Conservation (phyloP, 2,329 filamentous ascomycete species). For the Fusarium camptoceras region DNA sequence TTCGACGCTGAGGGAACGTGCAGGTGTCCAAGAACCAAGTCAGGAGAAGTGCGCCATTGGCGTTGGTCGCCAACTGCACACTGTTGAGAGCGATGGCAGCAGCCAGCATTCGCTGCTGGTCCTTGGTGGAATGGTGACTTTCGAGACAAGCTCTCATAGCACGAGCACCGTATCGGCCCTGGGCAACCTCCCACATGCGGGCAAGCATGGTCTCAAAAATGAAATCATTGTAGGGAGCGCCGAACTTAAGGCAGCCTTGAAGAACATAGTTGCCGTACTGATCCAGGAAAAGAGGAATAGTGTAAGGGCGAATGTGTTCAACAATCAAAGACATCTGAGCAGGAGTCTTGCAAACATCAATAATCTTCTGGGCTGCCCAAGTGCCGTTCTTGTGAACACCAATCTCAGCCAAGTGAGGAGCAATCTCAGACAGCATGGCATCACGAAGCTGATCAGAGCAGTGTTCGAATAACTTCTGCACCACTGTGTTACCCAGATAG, state of each 20-base stretch:
- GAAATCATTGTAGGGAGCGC: slow-evolving; percentile 89
- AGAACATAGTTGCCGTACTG: slow-evolving; percentile 99
- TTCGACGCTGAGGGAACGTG: slow-evolving; percentile 91
- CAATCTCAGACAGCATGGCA: slow-evolving; percentile 88
- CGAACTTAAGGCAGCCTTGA: slow-evolving; percentile 95
- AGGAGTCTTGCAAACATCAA: slow-evolving; percentile 90
- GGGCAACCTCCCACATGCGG: slow-evolving; percentile 91
- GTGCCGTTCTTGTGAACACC: slow-evolving; percentile 99
- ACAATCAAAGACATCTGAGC: slow-evolving; percentile 87
- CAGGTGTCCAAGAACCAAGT: slow-evolving; percentile 99
- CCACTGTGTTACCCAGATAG: slow-evolving; percentile 98
- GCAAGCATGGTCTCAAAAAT: slow-evolving; percentile 98
- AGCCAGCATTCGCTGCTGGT: slow-evolving; percentile 94
- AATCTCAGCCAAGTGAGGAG: slow-evolving; percentile 93
- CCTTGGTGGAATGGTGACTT: slow-evolving; percentile 93
- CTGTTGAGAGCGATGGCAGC: slow-evolving; percentile 96
- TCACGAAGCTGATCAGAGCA: slow-evolving; percentile 92
- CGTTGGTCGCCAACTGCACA: slow-evolving; percentile 94
- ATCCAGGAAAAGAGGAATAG: slow-evolving; percentile 91
- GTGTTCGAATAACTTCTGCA: slow-evolving; percentile 97
- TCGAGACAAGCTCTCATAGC: slow-evolving; percentile 98
- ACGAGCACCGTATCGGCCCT: slow-evolving; percentile 92
- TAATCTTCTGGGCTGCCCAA: slow-evolving; percentile 99
- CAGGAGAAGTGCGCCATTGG: slow-evolving; percentile 91
- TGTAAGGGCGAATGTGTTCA: slow-evolving; percentile 85